Conservation (phyloP, 2,329 filamentous ascomycete species). For the Cladosporium sp. region DNA sequence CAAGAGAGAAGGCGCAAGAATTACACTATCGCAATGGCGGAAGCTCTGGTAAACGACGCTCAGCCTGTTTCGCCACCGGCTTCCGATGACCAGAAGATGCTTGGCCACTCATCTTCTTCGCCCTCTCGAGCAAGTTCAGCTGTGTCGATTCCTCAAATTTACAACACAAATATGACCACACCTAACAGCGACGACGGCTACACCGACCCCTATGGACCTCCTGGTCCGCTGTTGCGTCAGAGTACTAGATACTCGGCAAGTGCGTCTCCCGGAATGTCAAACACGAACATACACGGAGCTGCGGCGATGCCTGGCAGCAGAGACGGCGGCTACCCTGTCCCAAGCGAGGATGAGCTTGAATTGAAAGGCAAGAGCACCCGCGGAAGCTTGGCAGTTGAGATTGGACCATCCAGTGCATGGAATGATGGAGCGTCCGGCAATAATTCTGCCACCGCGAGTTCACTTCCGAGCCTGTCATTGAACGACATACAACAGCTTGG, state of each 20-base stretch:
- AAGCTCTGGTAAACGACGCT: slow-evolving; percentile 31
- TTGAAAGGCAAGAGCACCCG: neutral
- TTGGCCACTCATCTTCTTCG: slow-evolving; percentile 7
- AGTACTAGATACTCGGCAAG: slow-evolving; percentile 32
- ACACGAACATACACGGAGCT: neutral
- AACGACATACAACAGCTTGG: neutral
- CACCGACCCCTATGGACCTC: slow-evolving; percentile 26
- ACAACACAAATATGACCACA: slow-evolving; percentile 15
- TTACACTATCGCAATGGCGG: slow-evolving; percentile 34
- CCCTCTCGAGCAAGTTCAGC: slow-evolving; percentile 7
- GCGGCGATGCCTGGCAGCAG: neutral
- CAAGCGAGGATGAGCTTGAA: neutral
- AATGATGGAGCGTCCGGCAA: neutral
- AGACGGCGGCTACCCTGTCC: neutral
- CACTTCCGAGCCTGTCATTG: neutral
- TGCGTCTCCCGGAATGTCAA: neutral
- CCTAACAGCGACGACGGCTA: slow-evolving; percentile 21
- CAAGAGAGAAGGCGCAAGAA: slow-evolving; percentile 31
- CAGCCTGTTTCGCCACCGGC: slow-evolving; percentile 33
- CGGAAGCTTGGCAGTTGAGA: neutral
- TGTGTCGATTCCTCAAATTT: slow-evolving; percentile 9
- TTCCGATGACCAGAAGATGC: slow-evolving; percentile 16
- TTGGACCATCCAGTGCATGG: neutral
- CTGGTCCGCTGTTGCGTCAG: slow-evolving; percentile 19
- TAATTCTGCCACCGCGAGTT: neutral